A percentile compares a stretch with the other conserved stretches of the same genome.
Evolutionary conservation across 176 grass and related monocot genomes (phyloP).

Genomic region (Typha latifolia): DNA sequence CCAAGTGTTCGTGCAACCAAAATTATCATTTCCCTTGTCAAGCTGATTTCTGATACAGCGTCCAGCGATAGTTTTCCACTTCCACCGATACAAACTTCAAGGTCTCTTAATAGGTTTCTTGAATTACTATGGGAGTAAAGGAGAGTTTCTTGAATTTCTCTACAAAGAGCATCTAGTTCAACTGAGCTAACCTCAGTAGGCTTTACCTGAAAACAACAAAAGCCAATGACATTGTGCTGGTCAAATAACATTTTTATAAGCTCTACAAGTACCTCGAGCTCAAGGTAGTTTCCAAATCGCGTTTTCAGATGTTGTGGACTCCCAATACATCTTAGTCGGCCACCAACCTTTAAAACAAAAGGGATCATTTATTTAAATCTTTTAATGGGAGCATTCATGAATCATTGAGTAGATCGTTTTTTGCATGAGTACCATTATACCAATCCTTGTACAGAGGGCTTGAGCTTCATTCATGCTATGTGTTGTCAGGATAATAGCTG

Average conservation of each 20-base stretch:
- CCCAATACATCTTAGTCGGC: conserved; percentile 33
- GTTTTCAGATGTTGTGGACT: conserved; percentile 48
- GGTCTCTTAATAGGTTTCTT: conserved; percentile 20
- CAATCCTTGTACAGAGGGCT: conserved; percentile 40
- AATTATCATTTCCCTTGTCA: conserved; percentile 34
- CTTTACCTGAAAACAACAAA: conserved; percentile 27
- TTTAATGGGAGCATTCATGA: too few relatives aligned
- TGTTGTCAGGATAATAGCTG: conserved; percentile 41
- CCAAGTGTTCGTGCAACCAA: conserved; percentile 23
- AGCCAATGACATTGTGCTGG: background rate
- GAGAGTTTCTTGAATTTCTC: conserved; percentile 31
- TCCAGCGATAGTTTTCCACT: conserved; percentile 8
- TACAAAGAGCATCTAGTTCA: conserved; percentile 30
- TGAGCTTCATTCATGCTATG: conserved; percentile 59
- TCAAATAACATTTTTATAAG: background rate
- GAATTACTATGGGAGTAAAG: conserved; percentile 18
- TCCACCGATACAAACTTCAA: conserved; percentile 32
- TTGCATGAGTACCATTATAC: conserved; percentile 33
- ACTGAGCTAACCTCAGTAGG: conserved; percentile 28
- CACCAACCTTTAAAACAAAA: conserved; percentile 24
- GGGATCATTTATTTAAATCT: background rate
- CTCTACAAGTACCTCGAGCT: conserved; percentile 35
- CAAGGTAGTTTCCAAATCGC: conserved; percentile 44
- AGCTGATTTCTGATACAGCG: conserved; percentile 30
- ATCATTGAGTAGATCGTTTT: background rate